Conservation (phyloP, 805 yeast genomes). For the Grigorovia jiainica region DNA sequence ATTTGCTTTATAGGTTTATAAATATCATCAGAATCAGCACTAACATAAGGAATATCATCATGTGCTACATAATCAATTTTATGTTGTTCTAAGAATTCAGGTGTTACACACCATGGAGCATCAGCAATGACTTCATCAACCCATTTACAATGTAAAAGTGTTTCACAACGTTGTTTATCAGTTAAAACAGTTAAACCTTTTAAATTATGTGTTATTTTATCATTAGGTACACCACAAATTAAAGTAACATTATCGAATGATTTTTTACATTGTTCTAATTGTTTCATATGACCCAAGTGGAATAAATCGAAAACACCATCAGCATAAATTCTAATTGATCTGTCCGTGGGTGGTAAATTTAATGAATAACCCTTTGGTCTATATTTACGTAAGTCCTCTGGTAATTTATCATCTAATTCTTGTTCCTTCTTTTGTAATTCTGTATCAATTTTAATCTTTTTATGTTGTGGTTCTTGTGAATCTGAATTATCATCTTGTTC, state of each 20-base stretch:
- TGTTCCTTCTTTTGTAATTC: slow-evolving; percentile 34
- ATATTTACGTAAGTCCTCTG: slow-evolving; percentile 61
- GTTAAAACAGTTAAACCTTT: slow-evolving; percentile 89
- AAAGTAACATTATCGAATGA: slow-evolving; percentile 75
- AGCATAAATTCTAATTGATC: slow-evolving; percentile 91
- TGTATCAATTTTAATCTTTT: slow-evolving; percentile 16
- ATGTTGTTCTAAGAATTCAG: slow-evolving; percentile 69
- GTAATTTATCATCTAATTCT: slow-evolving; percentile 53
- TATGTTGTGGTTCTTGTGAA: slow-evolving; percentile 1
- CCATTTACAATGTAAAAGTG: slow-evolving; percentile 92
- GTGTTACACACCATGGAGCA: slow-evolving; percentile 93
- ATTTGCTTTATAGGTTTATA: slow-evolving; percentile 83
- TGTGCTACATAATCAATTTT: slow-evolving; percentile 94
- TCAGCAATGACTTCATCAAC: slow-evolving; percentile 92
- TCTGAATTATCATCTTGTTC: slow-evolving; percentile 1
- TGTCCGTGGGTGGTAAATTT: slow-evolving; percentile 73
- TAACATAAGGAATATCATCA: slow-evolving; percentile 91
- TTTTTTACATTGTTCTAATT: slow-evolving; percentile 92
- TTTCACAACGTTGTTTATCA: slow-evolving; percentile 81
- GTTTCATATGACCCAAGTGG: slow-evolving; percentile 97
- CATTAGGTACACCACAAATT: slow-evolving; percentile 89
- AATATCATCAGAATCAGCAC: slow-evolving; percentile 83
- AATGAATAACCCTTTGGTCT: slow-evolving; percentile 73
- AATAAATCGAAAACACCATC: slow-evolving; percentile 97
- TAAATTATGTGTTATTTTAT: slow-evolving; percentile 78